Conservation (phyloP, 371 early-diverging fungal species). For the Mortierella sp. region DNA sequence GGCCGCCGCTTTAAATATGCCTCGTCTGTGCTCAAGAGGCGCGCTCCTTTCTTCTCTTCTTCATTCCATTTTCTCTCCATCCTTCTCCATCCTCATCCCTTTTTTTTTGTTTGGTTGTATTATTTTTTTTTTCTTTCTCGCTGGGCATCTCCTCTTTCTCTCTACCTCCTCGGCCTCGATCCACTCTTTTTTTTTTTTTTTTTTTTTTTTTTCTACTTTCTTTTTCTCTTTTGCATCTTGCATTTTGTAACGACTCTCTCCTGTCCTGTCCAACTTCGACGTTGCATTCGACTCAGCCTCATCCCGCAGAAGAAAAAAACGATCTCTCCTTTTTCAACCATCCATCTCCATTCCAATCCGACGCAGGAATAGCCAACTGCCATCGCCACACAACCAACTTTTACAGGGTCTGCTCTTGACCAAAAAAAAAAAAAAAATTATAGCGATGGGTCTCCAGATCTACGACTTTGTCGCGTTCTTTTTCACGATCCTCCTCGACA, state of each 20-base stretch:
- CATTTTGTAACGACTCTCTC: no score
- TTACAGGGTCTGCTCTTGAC: neutral
- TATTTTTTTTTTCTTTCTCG: neutral
- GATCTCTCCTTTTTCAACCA: neutral
- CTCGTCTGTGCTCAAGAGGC: no score
- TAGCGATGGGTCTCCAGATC: slow-evolving; percentile 49
- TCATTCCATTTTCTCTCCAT: neutral
- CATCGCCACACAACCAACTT: neutral
- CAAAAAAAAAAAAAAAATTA: neutral
- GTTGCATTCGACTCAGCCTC: no score
- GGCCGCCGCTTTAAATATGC: no score
- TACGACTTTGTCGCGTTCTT: slow-evolving; percentile 67
- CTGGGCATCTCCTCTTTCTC: no score
- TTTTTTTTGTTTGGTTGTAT: neutral
- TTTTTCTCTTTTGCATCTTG: no score
- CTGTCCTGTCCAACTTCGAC: no score
- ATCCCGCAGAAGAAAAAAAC: no score
- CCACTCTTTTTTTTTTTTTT: no score
- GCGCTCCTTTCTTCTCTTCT: neutral
- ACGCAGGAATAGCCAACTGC: neutral
- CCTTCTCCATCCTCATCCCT: neutral
- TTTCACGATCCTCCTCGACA: slow-evolving; percentile 73
- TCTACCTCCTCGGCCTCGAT: no score
- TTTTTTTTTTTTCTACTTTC: no score
- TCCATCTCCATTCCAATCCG: neutral